Percentiles rank a stretch among this genome's conserved stretches.
Conservation (phyloP, 345 rosid species). For the Bruguiera sexangula region DNA sequence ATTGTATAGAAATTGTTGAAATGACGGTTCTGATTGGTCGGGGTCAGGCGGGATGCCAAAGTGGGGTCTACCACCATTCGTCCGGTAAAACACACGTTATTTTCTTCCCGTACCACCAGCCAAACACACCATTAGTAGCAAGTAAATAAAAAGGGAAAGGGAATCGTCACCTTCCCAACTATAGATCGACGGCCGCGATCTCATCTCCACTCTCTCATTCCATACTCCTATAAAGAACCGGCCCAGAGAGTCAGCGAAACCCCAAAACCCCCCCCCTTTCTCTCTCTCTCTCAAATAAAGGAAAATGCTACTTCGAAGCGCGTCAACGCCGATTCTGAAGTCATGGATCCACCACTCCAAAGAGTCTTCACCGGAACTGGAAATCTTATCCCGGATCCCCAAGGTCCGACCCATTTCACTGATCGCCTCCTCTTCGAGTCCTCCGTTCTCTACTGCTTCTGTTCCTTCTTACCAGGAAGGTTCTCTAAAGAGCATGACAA, state of each 20-base stretch:
- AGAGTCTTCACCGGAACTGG: constrained; percentile 45
- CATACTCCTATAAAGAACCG: neutral
- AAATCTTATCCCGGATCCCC: constrained; percentile 27
- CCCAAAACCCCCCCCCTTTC: neutral
- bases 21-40: too few relatives aligned
- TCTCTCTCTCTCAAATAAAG: neutral
- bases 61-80: too few relatives aligned
- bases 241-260: neutral
- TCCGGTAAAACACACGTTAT: too few relatives aligned
- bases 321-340: constrained; percentile 72
- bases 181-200: neutral
- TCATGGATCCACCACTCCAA: constrained; percentile 50
- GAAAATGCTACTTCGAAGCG: constrained; percentile 33
- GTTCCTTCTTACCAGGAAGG: neutral
- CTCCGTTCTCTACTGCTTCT: neutral
- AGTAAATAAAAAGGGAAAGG: too few relatives aligned
- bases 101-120: too few relatives aligned
- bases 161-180: too few relatives aligned
- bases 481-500: neutral
- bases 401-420: constrained; percentile 32
- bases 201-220: neutral
- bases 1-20: too few relatives aligned
- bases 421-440: constrained; percentile 27
- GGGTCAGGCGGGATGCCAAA: too few relatives aligned
- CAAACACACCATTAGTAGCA: too few relatives aligned